Evolutionary conservation across 1,284 basidiomycete genomes (phyloP).

Genomic region (Coniophora puteana): DNA sequence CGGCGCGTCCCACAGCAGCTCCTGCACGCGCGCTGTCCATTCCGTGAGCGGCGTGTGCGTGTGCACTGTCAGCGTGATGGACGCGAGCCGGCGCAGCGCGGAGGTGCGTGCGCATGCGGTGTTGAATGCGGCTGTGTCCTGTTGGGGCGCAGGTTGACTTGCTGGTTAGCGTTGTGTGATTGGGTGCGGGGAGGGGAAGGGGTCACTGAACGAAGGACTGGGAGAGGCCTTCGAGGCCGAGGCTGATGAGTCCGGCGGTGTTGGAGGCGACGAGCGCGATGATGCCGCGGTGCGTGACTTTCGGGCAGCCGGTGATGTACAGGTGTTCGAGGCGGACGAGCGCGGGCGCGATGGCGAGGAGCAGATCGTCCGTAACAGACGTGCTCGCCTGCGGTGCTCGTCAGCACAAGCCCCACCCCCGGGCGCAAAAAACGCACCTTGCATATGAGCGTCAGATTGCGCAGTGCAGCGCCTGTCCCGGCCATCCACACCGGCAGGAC

Average conservation of each 20-base stretch:
- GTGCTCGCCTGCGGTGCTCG: slow-evolving; percentile 40
- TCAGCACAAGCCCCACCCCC: not conserved
- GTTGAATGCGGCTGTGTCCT: slow-evolving; percentile 54
- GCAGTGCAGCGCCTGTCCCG: slow-evolving; percentile 39
- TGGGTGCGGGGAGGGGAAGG: not conserved
- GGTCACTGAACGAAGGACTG: slow-evolving; percentile 44
- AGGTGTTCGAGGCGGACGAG: slow-evolving; percentile 50
- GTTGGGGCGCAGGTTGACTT: slow-evolving; percentile 1
- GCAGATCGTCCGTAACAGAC: slow-evolving; percentile 50
- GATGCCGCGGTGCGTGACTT: slow-evolving; percentile 61
- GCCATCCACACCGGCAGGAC: slow-evolving; percentile 50
- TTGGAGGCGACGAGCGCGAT: slow-evolving; percentile 43
- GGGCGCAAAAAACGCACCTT: slow-evolving; percentile 39
- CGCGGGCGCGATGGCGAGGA: slow-evolving; percentile 44
- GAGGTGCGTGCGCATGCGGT: slow-evolving; percentile 29
- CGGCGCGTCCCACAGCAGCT: slow-evolving; percentile 43
- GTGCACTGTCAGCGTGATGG: slow-evolving; percentile 57
- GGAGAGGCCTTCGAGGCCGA: slow-evolving; percentile 66
- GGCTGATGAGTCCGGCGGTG: slow-evolving; percentile 38
- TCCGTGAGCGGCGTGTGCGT: slow-evolving; percentile 27
- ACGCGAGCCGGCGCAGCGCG: slow-evolving; percentile 40
- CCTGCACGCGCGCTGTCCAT: slow-evolving; percentile 43
- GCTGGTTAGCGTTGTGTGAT: slow-evolving; percentile 5
- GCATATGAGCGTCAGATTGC: slow-evolving; percentile 60
- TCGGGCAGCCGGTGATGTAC: slow-evolving; percentile 61